phyloP scores from a whole-genome alignment of 148 eudicot genomes.

The Rhododendron kiyosumense region DNA sequence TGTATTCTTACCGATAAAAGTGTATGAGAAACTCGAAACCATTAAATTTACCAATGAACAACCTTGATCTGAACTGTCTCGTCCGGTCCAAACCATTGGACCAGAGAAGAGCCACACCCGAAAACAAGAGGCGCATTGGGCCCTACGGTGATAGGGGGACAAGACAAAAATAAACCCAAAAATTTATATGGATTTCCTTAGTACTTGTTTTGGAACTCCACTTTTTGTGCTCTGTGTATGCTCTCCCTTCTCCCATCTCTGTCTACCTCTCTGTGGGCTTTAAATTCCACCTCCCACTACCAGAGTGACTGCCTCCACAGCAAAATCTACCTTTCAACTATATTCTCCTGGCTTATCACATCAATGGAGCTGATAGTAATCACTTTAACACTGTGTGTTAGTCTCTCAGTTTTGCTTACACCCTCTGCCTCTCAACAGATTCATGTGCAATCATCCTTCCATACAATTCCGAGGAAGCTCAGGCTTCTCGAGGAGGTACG shows the following conservation, averaged over 20 bases:
- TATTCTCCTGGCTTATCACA: neutral
- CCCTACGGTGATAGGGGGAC: too few relatives aligned
- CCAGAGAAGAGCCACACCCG: too few relatives aligned
- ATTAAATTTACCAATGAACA: too few relatives aligned
- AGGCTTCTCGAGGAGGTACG: constrained; percentile 18
- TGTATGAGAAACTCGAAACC: too few relatives aligned
- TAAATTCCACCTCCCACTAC: neutral
- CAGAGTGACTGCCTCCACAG: neutral
- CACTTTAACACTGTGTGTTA: neutral
- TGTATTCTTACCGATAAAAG: too few relatives aligned
- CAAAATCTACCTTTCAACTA: neutral
- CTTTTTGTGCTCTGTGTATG: constrained; percentile 20
- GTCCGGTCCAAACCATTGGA: too few relatives aligned
- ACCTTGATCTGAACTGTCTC: too few relatives aligned
- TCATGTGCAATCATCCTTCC: constrained; percentile 5
- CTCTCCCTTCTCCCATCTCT: neutral
- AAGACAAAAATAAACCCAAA: too few relatives aligned
- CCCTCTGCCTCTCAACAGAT: constrained; percentile 15
- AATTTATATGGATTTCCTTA: neutral
- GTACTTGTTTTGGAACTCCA: constrained; percentile 41
- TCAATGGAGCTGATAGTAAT: constrained; percentile 10
- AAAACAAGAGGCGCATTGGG: too few relatives aligned
- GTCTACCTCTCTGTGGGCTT: neutral
- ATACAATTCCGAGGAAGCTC: constrained; percentile 34
- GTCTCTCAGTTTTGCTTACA: constrained; percentile 10